Conservation (phyloP, 2,329 filamentous ascomycete genomes). For the Bipolaris bicolor region DNA sequence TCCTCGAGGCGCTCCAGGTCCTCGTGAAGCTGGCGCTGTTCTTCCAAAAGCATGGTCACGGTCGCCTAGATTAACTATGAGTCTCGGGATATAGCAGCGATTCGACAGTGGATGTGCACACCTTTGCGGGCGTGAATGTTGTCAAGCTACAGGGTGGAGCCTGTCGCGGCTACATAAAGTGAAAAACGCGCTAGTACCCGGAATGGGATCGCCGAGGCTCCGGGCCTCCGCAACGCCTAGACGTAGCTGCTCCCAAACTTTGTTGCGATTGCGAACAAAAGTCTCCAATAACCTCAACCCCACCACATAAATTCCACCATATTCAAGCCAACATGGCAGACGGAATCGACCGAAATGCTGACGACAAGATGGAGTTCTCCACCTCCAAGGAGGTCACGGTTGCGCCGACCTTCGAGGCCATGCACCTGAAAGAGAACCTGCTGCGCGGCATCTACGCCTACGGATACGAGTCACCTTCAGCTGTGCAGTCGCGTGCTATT, state of each 20-base stretch:
- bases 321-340: slow-evolving; percentile 75
- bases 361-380: slow-evolving; percentile 97
- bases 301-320: background rate
- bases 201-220: slow-evolving; percentile 22
- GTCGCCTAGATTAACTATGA: slow-evolving; percentile 30
- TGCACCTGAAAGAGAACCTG: slow-evolving; percentile 97
- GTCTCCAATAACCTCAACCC: slow-evolving; percentile 9
- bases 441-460: slow-evolving; percentile 98
- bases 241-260: slow-evolving; percentile 32
- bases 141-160: slow-evolving; percentile 19
- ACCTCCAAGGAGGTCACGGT: slow-evolving; percentile 98
- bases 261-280: slow-evolving; percentile 16
- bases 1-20: slow-evolving; percentile 96
- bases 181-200: slow-evolving; percentile 22
- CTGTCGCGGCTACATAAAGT: slow-evolving; percentile 23
- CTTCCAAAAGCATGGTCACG: slow-evolving; percentile 78
- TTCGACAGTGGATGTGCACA: slow-evolving; percentile 24
- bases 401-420: slow-evolving; percentile 73
- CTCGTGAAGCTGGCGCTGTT: slow-evolving; percentile 92
- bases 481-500: slow-evolving; percentile 96
- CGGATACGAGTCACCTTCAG: slow-evolving; percentile 96
- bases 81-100: slow-evolving; percentile 19
- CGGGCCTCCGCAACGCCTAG: slow-evolving; percentile 23
- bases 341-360: slow-evolving; percentile 86
- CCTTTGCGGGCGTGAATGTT: slow-evolving; percentile 29